A percentile compares a stretch with the other conserved stretches of the same genome.
These are phyloP conservation scores for Lentinula sp. DNA, from an alignment of 768 basidiomycete species.

Conservation along the genomic window DNA sequence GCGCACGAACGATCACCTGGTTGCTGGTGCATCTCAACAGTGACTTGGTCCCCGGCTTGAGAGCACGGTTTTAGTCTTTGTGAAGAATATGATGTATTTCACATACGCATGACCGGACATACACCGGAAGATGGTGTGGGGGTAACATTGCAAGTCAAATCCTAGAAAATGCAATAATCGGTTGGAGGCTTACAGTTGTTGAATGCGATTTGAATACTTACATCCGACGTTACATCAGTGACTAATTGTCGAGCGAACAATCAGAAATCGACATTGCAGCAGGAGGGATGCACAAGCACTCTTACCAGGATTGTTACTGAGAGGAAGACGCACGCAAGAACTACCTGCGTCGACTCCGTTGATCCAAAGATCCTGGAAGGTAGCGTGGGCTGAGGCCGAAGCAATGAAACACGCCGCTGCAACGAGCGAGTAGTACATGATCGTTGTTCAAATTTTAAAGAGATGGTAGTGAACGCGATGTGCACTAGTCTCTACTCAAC, in stretches of 20 bases:
- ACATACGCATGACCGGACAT: slow-evolving; percentile 36
- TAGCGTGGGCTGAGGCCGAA: slow-evolving; percentile 40
- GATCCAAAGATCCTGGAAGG: slow-evolving; percentile 50
- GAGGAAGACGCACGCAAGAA: slow-evolving; percentile 38
- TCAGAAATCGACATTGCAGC: background rate
- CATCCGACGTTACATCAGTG: slow-evolving; percentile 4
- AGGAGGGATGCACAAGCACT: background rate
- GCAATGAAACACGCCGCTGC: slow-evolving; percentile 1
- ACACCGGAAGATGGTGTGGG: slow-evolving; percentile 25
- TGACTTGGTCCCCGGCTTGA: slow-evolving; percentile 37
- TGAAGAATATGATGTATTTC: background rate
- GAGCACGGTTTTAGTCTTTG: too few species aligned
- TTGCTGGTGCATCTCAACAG: slow-evolving; percentile 53
- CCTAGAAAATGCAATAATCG: slow-evolving; percentile 16
- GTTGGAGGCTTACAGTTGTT: background rate
- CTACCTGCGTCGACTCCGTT: slow-evolving; percentile 41
- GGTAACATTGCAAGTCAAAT: slow-evolving; percentile 42
- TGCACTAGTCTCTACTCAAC: background rate
- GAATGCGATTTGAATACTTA: background rate
- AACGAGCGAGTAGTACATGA: slow-evolving; percentile 2
- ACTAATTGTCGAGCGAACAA: background rate
- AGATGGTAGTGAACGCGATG: background rate
- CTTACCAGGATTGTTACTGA: slow-evolving; percentile 42
- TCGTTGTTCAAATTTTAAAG: background rate
- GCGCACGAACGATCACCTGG: slow-evolving; percentile 38